Conservation (phyloP, 306 rosid genomes). For the Hylodesmum podocarpum region DNA sequence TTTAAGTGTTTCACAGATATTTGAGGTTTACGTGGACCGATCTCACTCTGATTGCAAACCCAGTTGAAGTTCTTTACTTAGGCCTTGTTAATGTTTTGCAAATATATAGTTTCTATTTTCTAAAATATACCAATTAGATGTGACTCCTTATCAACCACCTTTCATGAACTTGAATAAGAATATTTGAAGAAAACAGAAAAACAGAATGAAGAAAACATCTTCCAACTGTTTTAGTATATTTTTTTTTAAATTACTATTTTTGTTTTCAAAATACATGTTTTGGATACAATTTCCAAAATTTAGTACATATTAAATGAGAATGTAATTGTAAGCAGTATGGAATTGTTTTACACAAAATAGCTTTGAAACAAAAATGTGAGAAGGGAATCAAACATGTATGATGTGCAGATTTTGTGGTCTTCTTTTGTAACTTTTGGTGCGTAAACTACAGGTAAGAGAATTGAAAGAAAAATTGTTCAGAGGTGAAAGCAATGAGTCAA, state of each 20-base stretch:
- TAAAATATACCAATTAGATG: background rate
- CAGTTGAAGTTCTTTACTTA: background rate
- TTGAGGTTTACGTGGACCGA: background rate
- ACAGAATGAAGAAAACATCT: too few relatives aligned
- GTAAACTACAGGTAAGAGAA: constrained; percentile 47
- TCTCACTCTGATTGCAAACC: background rate
- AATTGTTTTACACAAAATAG: background rate
- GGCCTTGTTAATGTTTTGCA: background rate
- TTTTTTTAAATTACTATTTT: too few relatives aligned
- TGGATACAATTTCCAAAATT: too few relatives aligned
- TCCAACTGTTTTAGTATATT: background rate
- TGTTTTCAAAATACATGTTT: background rate
- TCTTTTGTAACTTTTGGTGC: background rate
- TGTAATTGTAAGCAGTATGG: background rate
- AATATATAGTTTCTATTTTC: too few relatives aligned
- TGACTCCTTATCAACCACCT: too few relatives aligned
- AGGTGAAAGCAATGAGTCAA: constrained; percentile 35
- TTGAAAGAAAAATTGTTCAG: constrained; percentile 45
- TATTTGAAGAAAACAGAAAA: background rate
- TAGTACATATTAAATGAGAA: background rate
- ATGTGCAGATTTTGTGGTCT: background rate
- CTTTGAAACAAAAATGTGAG: background rate
- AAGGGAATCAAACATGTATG: background rate
- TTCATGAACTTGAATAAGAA: too few relatives aligned
- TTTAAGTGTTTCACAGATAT: background rate